A percentile compares a stretch with the other conserved stretches of the same genome.
Conservation (phyloP, 352 stramenopile species). For the Blastocystis sp. region DNA sequence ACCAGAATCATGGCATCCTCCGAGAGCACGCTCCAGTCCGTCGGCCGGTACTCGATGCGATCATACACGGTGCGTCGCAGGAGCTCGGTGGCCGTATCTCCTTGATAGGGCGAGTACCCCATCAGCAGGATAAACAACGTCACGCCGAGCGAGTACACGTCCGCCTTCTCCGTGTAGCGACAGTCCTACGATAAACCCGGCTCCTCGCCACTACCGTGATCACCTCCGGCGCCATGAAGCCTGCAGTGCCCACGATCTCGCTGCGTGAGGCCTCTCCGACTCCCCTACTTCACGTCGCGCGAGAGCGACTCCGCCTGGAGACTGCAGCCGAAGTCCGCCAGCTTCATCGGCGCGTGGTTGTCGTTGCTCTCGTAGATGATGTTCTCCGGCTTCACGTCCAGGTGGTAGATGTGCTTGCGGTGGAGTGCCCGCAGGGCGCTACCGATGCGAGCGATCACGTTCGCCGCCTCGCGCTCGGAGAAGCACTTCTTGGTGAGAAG, state of each 20-base stretch:
- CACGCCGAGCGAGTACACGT: conserved; percentile 38
- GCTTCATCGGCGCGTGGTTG: conserved; percentile 63
- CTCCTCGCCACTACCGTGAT: neutral
- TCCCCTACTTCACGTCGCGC: neutral
- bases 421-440: conserved; percentile 72
- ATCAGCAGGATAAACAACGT: conserved; percentile 44
- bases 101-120: conserved; percentile 3
- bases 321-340: conserved; percentile 74
- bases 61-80: conserved; percentile 4
- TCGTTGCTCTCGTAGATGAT: conserved; percentile 67
- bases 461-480: conserved; percentile 36
- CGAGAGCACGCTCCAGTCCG: conserved; percentile 2
- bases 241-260: conserved; percentile 29
- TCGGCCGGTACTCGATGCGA: neutral
- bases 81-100: neutral
- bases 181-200: neutral
- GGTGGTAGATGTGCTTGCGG: conserved; percentile 74
- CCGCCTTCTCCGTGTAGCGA: conserved; percentile 14
- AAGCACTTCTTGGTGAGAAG: neutral
- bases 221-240: conserved; percentile 45
- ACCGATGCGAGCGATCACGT: conserved; percentile 19
- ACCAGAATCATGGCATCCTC: conserved; percentile 26
- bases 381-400: conserved; percentile 74
- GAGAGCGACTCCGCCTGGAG: conserved; percentile 28
- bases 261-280: neutral